Evolutionary conservation across 148 eudicot species (phyloP).

Genomic region (Tetragonia tetragonoides): DNA sequence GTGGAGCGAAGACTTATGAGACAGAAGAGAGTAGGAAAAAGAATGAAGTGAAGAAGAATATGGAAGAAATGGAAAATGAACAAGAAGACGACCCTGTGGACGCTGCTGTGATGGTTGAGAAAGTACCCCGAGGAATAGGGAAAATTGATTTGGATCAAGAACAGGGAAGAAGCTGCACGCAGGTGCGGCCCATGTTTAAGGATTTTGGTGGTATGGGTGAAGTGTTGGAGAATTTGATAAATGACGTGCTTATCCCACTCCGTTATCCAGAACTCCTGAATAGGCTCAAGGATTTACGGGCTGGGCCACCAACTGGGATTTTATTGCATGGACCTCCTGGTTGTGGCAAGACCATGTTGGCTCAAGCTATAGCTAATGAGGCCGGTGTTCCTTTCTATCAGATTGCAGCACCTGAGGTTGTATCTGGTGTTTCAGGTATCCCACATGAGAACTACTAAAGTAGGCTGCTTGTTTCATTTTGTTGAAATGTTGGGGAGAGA

Average conservation of each 20-base stretch:
- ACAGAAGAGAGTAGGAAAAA: background rate
- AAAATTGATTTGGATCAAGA: background rate
- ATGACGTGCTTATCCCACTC: slow-evolving; percentile 58
- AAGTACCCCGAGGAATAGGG: background rate
- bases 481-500: background rate
- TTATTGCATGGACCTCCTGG: slow-evolving; percentile 79
- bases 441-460: background rate
- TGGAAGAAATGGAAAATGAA: slow-evolving; percentile 19
- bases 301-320: slow-evolving; percentile 58
- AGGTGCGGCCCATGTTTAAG: slow-evolving; percentile 40
- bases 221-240: slow-evolving; percentile 49
- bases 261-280: slow-evolving; percentile 41
- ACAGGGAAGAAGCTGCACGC: slow-evolving; percentile 36
- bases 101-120: background rate
- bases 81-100: slow-evolving; percentile 17
- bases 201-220: slow-evolving; percentile 65
- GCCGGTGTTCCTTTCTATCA: slow-evolving; percentile 53
- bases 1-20: background rate
- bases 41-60: background rate
- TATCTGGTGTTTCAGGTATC: slow-evolving; percentile 71
- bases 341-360: slow-evolving; percentile 75
- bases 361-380: slow-evolving; percentile 79
- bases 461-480: background rate
- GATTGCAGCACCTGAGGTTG: slow-evolving; percentile 60
- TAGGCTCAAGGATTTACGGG: slow-evolving; percentile 24